A percentile compares a stretch with the other conserved stretches of the same genome.
phyloP scores from a whole-genome alignment of 176 grass and related monocot genomes.

The Coix lacrymajobi region DNA sequence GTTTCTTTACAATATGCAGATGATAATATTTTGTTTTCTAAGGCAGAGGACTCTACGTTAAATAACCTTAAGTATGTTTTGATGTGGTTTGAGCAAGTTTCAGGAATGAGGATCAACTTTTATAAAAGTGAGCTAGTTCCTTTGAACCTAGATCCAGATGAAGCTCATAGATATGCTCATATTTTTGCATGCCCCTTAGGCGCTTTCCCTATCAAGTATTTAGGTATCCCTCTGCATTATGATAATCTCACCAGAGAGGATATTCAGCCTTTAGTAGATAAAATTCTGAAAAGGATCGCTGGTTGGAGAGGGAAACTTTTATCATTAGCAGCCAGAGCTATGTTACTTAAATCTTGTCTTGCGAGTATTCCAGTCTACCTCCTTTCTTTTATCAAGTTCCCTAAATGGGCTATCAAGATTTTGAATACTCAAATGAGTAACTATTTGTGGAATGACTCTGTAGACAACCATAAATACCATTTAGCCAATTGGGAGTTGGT shows the following conservation, averaged over 20 bases:
- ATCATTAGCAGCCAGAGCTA: not conserved
- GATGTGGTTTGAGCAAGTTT: not conserved
- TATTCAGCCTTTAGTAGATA: not conserved
- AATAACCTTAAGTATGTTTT: not conserved
- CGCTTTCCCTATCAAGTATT: not conserved
- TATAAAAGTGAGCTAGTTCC: not conserved
- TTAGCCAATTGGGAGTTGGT: not conserved
- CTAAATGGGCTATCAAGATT: not conserved
- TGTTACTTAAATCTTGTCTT: not conserved
- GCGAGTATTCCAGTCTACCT: not conserved
- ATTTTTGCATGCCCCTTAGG: not conserved
- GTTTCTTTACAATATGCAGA: not conserved
- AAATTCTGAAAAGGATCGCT: not conserved
- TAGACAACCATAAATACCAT: not conserved
- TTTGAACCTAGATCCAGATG: not conserved
- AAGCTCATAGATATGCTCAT: too few relatives aligned
- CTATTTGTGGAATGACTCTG: not conserved
- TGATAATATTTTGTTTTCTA: not conserved
- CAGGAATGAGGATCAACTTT: not conserved
- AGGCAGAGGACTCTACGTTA: fast-evolving
- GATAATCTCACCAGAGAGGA: not conserved
- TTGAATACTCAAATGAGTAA: not conserved
- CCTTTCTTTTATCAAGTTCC: not conserved
- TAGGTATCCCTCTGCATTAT: not conserved
- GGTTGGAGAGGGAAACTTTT: not conserved